Conservation (phyloP, 495 filamentous ascomycete genomes). For the Aspergillus olivimuriae region DNA sequence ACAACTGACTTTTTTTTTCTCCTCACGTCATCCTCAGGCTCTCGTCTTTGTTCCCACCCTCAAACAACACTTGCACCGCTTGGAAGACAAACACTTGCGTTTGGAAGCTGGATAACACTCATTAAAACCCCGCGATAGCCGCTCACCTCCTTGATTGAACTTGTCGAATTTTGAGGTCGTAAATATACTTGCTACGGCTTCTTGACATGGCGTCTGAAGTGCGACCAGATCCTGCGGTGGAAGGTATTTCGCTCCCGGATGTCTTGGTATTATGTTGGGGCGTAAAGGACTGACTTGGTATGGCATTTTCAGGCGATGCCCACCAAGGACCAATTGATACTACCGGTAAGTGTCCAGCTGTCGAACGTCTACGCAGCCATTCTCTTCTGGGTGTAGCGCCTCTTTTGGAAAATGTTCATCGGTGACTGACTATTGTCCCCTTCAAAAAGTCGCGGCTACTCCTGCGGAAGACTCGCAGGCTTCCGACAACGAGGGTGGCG, state of each 20-base stretch:
- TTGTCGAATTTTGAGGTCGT: too few species aligned
- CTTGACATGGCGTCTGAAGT: slow-evolving; percentile 11
- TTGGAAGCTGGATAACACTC: too few species aligned
- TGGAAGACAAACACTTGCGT: too few species aligned
- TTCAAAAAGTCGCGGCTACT: too few species aligned
- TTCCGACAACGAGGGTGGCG: slow-evolving; percentile 46
- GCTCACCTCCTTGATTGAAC: too few species aligned
- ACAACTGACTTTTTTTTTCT: too few species aligned
- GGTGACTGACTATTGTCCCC: slow-evolving; percentile 1
- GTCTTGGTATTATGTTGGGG: not conserved
- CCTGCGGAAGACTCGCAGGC: slow-evolving; percentile 26
- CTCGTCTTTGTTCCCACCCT: not conserved
- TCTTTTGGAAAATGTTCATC: not conserved
- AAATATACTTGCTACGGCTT: too few species aligned
- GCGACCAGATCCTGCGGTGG: slow-evolving; percentile 4
- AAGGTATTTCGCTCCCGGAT: slow-evolving; percentile 8
- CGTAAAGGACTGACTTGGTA: not conserved
- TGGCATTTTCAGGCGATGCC: slow-evolving; percentile 1
- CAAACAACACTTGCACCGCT: too few species aligned
- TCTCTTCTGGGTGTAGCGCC: not conserved
- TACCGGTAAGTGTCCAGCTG: slow-evolving; percentile 4
- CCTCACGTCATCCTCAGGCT: too few species aligned
- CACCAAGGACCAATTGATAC: slow-evolving; percentile 2
- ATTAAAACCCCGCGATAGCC: too few species aligned
- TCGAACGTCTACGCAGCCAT: too few species aligned